Percentiles rank a stretch among this genome's conserved stretches.
These are phyloP conservation scores for Gossypium arboreum DNA, from an alignment of 345 rosid species.

Conservation along the genomic window DNA sequence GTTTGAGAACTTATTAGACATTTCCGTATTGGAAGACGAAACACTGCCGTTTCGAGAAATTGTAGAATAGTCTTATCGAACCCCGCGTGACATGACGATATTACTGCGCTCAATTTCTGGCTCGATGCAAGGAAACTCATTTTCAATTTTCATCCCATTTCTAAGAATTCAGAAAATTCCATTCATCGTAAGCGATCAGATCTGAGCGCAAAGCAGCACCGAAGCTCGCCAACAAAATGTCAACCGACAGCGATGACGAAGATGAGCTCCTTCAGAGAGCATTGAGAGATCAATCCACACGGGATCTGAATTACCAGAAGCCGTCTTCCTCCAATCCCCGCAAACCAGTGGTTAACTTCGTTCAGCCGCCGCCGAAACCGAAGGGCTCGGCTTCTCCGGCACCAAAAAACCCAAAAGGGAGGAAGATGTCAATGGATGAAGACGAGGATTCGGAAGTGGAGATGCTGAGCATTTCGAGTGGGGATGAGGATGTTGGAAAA, in stretches of 20 bases:
- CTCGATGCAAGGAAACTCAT: background rate
- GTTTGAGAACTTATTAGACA: background rate
- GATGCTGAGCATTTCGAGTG: constrained; percentile 96
- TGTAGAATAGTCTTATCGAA: constrained; percentile 5
- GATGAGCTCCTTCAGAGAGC: constrained; percentile 98
- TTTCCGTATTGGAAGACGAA: background rate
- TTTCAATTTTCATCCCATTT: background rate
- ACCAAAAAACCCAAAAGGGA: constrained; percentile 26
- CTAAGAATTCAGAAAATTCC: background rate
- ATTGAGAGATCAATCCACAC: constrained; percentile 75
- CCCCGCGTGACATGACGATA: constrained; percentile 3
- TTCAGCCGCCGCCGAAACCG: constrained; percentile 54
- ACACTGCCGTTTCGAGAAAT: background rate
- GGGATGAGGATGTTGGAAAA: constrained; percentile 71
- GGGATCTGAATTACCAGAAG: constrained; percentile 65
- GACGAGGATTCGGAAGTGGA: constrained; percentile 97
- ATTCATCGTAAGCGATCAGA: constrained; percentile 20
- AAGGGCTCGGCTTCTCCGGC: constrained; percentile 26
- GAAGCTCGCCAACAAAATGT: constrained; percentile 39
- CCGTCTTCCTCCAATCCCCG: constrained; percentile 40
- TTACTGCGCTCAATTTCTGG: background rate
- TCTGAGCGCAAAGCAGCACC: constrained; percentile 17
- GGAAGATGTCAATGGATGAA: constrained; percentile 49
- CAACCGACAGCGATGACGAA: constrained; percentile 88
- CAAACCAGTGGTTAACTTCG: constrained; percentile 75